Evolutionary conservation across 169 alveolate species (phyloP).

Genomic region (Eimeria necatrix): DNA sequence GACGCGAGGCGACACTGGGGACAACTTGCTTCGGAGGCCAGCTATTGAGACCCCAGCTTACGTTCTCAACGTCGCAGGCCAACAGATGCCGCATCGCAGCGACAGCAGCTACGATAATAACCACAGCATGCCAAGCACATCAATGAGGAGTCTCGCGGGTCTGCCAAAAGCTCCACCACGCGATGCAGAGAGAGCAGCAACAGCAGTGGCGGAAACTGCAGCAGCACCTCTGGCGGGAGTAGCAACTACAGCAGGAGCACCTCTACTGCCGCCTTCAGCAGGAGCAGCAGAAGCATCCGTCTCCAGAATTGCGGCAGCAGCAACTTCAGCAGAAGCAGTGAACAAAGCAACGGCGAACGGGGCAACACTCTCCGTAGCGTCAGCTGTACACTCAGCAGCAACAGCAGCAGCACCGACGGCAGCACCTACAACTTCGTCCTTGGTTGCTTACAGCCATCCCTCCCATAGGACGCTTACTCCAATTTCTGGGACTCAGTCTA

Average conservation of each 20-base stretch:
- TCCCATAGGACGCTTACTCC: not conserved
- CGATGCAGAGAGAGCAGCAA: not conserved
- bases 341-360: not conserved
- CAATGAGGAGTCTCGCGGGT: constrained; percentile 17
- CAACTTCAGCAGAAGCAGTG: not conserved
- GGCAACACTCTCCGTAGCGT: not conserved
- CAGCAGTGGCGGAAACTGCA: not conserved
- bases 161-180: not conserved
- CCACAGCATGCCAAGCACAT: not conserved
- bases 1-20: not conserved
- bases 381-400: not conserved
- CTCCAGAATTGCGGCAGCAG: too few relatives aligned
- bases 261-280: too few relatives aligned
- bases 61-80: not conserved
- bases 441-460: not conserved
- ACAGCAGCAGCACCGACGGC: not conserved
- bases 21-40: constrained; percentile 12
- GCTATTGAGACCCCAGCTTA: not conserved
- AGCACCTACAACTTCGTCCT: not conserved
- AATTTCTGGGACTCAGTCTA: not conserved
- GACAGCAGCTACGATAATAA: too few relatives aligned
- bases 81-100: too few relatives aligned
- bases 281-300: too few relatives aligned
- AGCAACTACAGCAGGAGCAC: not conserved
- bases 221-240: not conserved